Conservation (phyloP, 768 basidiomycete genomes). For the Leccinum ochraceum region DNA sequence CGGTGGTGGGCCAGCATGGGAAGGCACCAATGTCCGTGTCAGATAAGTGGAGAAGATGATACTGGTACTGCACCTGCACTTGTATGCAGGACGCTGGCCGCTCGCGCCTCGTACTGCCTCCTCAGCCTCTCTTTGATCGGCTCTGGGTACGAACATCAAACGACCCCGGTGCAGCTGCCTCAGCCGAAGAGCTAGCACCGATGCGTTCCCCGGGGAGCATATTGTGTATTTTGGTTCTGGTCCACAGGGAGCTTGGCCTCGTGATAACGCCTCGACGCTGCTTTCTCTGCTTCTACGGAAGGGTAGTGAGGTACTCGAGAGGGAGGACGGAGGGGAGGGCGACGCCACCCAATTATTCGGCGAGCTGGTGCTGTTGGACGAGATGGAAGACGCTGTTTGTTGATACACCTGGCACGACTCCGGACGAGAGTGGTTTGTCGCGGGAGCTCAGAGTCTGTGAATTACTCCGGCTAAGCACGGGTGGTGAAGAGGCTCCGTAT, state of each 20-base stretch:
- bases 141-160: constrained; percentile 60
- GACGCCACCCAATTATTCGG: constrained; percentile 31
- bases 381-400: constrained; percentile 45
- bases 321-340: constrained; percentile 29
- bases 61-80: constrained; percentile 10
- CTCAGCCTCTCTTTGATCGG: constrained; percentile 62
- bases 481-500: constrained; percentile 29
- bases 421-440: constrained; percentile 16
- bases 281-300: constrained; percentile 76
- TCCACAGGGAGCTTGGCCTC: constrained; percentile 73
- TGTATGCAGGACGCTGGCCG: constrained; percentile 1
- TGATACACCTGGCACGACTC: constrained; percentile 33
- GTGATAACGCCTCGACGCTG: constrained; percentile 62
- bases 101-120: constrained; percentile 53
- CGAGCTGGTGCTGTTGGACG: constrained; percentile 14
- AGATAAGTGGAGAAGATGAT: constrained; percentile 17
- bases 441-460: neutral
- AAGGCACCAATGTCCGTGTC: constrained; percentile 23
- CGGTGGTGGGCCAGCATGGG: constrained; percentile 22
- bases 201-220: constrained; percentile 22
- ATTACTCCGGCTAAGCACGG: constrained; percentile 30
- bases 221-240: constrained; percentile 47
- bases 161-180: constrained; percentile 47
- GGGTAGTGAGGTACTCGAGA: constrained; percentile 47
- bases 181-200: constrained; percentile 15